Base-by-base conservation (phyloP, 768 basidiomycete species). In the Podaxis pistillaris region DNA sequence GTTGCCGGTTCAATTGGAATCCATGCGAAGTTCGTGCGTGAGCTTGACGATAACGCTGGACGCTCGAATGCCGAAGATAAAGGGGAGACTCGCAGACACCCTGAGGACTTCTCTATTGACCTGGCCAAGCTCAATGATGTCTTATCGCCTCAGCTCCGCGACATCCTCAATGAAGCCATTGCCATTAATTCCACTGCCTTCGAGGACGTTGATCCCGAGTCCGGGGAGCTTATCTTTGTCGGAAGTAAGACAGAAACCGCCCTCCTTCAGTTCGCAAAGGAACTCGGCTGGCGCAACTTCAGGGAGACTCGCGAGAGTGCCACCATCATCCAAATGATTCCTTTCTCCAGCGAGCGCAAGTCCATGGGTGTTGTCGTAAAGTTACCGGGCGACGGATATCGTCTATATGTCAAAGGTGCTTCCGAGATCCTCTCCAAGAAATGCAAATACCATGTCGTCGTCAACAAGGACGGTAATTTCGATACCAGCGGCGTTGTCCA, bases 221-320 rank as follows among this genome's bases (percentile, higher is more conserved):
- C 82, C 1, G 86, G 83, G 30, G 76, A 85, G 66, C 61, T 70
- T 19, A 73, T 83, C 24, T 95, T 98, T 70, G 81, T 97, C 53
- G 96, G 96, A 11, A 91, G 86, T 78, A 98, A 98, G 82, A 98
- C 96, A 1, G 96, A 98, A 78, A 93, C 91, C 1, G 95, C 96
- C 1, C 81, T 98, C 17, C 79, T 98, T 15, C 82, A 86, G 67
- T 93, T 98, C 65, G 91, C 91, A 12, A 87, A 90, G 77, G 87
- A 90, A 36, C 85, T 90, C 46, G 78, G 81, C 13, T 98, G 95
- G 94, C 73, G 77, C 6, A 77, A 86, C 63, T 95, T 92, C 78
- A 84, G 78, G 71, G 69, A 80, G 56, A 86, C 83, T 2, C 83
- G 96, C 19, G 87, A 91, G 8, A 64, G 69, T 15, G 84, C 83